These are phyloP conservation scores for Geotrichum restrictum DNA, from an alignment of 1,139 yeast genomes.

Conservation along the genomic window DNA sequence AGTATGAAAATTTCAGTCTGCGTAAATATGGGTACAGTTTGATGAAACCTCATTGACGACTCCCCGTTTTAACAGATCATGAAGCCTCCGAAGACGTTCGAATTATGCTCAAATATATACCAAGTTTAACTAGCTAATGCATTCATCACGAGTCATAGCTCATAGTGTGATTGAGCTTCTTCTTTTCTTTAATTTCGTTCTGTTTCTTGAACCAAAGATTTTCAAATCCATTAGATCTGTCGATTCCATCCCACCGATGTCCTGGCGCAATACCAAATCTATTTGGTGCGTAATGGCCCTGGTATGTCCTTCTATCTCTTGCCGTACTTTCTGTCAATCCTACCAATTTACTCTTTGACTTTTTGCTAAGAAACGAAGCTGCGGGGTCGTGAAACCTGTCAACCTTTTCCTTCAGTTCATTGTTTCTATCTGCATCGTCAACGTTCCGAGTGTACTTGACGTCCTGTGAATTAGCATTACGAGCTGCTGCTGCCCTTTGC, in stretches of 20 bases:
- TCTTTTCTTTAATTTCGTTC: conserved; percentile 44
- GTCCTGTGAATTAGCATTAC: conserved; percentile 26
- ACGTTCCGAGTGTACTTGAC: conserved; percentile 30
- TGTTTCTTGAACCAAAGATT: conserved; percentile 55
- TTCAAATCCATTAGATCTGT: conserved; percentile 89
- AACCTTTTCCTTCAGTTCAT: conserved; percentile 30
- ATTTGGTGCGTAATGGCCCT: conserved; percentile 58
- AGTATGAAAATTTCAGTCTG: background rate
- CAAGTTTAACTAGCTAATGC: background rate
- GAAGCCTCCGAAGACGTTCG: background rate
- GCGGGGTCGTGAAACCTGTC: conserved; percentile 65
- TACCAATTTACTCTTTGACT: conserved; percentile 10
- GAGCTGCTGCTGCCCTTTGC: conserved; percentile 29
- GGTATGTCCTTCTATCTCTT: conserved; percentile 33
- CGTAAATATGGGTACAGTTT: too few relatives aligned
- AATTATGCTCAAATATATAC: background rate
- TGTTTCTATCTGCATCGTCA: conserved; percentile 18
- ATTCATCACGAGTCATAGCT: conserved; percentile 27
- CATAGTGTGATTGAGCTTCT: conserved; percentile 41
- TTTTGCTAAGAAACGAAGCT: conserved; percentile 42
- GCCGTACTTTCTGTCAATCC: background rate
- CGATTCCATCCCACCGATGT: conserved; percentile 87
- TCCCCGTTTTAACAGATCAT: too few relatives aligned
- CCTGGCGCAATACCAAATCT: conserved; percentile 79
- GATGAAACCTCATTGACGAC: too few relatives aligned